phyloP scores from a whole-genome alignment of 2,329 filamentous ascomycete species.

The Truncatella angustata region DNA sequence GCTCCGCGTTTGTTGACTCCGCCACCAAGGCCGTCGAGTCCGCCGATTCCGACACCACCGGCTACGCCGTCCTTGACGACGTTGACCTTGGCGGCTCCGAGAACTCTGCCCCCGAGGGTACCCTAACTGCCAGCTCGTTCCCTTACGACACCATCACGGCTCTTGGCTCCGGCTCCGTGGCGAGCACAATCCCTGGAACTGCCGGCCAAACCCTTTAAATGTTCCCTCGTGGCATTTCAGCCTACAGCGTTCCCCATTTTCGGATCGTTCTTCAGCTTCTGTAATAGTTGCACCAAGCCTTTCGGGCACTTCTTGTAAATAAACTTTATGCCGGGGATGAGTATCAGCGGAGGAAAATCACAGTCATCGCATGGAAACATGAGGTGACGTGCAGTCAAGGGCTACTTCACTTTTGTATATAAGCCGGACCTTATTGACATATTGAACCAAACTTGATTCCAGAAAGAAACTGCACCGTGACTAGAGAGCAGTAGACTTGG shows the following conservation, averaged over 20 bases:
- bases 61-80: slow-evolving; percentile 40
- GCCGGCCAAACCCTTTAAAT: slow-evolving; percentile 36
- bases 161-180: slow-evolving; percentile 47
- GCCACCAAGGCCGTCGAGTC: slow-evolving; percentile 27
- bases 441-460: background rate
- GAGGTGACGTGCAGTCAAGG: background rate
- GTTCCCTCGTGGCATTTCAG: background rate
- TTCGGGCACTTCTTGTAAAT: slow-evolving; percentile 6
- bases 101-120: slow-evolving; percentile 19
- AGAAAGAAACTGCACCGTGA: background rate
- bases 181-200: slow-evolving; percentile 36
- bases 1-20: slow-evolving; percentile 33
- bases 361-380: background rate
- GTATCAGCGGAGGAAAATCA: background rate
- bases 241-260: background rate
- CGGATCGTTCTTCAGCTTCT: background rate
- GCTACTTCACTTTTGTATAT: slow-evolving; percentile 1
- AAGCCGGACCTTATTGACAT: slow-evolving; percentile 1
- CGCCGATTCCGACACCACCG: slow-evolving; percentile 38
- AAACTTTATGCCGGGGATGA: background rate
- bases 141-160: slow-evolving; percentile 50
- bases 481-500: no score
- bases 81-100: slow-evolving; percentile 40
- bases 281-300: background rate
- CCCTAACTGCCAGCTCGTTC: slow-evolving; percentile 34